Evolutionary conservation across 805 yeast species (phyloP), one percentile per base, ranked within the genome.

Genomic region (Yarrowia sp.): DNA sequence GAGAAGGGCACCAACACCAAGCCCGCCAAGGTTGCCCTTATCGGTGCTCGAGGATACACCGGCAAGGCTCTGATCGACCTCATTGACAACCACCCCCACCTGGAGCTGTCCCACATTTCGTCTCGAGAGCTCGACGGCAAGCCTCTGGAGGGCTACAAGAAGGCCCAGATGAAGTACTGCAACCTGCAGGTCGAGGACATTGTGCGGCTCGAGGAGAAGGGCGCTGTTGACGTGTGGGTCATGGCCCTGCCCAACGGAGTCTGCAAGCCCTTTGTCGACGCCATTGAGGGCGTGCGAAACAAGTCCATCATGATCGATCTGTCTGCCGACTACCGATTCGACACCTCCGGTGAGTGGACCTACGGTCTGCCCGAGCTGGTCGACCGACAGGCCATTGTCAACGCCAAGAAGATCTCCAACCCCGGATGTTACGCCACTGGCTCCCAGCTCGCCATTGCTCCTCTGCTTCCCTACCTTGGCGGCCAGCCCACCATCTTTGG

Each of bases 371-470:
- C 99, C 9, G 99, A 95, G 80, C 84, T 95, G 75, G 69, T 70
- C 4, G 87, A 86, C 69, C 87, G 99, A 77, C 76, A 81, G 10
- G 76, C 76, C 11, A 90, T 95, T 74, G 85, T 90, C 45, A 76
- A 81, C 14, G 94, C 98, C 19, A 83, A 85, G 75, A 91, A 90
- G 77, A 90, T 95, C 71, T 89, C 98, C 5, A 95, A 95, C 81
- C 99, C 99, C 2, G 99, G 99, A 59, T 95, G 99, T 83, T 95
- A 93, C 78, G 98, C 99, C n/a, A 95, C 99, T 56, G 98, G 96
- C 70, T 95, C 98, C 14, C 98, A 95, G 82, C 80, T 92, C 35
- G 93, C 97, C 14, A 88, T 95, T 77, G 88, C 94, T 59, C 99
- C 99, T 43, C 82, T 95, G 74, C 79, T 84, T n/a, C 76, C 75